Evolutionary conservation across 805 yeast genomes (phyloP), one percentile per base, ranked within the genome.

Genomic region (Spathaspora sp.): DNA sequence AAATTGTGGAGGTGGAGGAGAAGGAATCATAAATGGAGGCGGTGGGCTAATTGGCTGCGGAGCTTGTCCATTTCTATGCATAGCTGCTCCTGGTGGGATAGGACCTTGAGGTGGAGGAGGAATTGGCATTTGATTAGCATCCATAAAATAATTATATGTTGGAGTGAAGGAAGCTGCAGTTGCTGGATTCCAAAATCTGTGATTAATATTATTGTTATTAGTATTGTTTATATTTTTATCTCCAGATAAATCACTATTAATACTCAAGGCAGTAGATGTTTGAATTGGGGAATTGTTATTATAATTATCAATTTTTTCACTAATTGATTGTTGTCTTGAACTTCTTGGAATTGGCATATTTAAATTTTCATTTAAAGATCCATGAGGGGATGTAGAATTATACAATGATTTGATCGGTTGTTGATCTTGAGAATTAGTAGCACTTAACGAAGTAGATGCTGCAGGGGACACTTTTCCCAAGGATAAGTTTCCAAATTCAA

Each of bases 151-250:
- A 45, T 59, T 62, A 39, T 53, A 55, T 17, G 56, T 28, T 19
- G 89, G 88, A 12, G 80, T 79, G 61, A 84, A 84, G 1, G 85
- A 69, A 9, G 82, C 67, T 3, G 87, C 84, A 17, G 84, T 69
- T 6, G 86, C 87, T 0, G 87, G 87, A 62, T 83, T 82, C 89
- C 89, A 85, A 57, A 82, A 80, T 58, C 71, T 78, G 40, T 62
- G 73, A 8, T 60, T 57, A 11, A 52, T 52, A 17, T 42, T 20
- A 1, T 9, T 12, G 23, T 23, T 23, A 23, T 23, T 23, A 23
- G 49, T 48, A 11, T 31, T 20, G 59, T 53, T 35, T 64, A 59
- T 10, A 6, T 43, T 16, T 42, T 44, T 23, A 32, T 20, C 31
- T 9, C 19, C 20, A 16, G 56, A 62, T 51, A 62, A 53, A 48